phyloP scores from a whole-genome alignment of 73 alveolate species.

The Blepharisma japonicum region DNA sequence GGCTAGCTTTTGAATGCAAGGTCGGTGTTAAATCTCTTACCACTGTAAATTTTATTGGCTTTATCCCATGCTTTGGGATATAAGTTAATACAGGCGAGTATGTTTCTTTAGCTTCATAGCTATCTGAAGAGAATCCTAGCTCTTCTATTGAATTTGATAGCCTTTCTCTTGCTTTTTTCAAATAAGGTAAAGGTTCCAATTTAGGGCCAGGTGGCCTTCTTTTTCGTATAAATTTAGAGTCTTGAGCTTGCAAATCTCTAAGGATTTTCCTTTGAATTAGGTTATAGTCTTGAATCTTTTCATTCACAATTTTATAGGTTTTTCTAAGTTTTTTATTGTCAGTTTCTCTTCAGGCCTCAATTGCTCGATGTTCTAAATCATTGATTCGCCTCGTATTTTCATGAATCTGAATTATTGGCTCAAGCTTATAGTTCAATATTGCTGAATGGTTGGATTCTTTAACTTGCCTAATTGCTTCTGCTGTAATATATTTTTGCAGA shows the following conservation, averaged over 20 bases:
- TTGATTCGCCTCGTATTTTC: background rate
- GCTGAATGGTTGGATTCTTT: background rate
- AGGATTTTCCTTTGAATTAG: no score
- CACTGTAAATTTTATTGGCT: no score
- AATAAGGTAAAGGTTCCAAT: slow-evolving; percentile 10
- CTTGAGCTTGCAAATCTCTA: background rate
- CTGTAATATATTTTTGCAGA: background rate
- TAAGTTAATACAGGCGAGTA: no score
- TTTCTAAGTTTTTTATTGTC: no score
- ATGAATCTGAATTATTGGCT: slow-evolving; percentile 4
- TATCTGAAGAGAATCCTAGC: no score
- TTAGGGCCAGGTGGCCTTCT: background rate
- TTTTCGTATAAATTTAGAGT: slow-evolving; percentile 3
- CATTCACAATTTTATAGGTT: no score
- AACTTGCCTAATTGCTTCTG: slow-evolving; percentile 8
- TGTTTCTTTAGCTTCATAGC: no score
- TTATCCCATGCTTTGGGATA: no score
- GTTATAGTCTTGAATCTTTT: no score
- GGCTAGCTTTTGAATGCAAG: no score
- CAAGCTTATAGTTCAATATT: background rate
- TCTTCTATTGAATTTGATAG: background rate
- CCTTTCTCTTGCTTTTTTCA: background rate
- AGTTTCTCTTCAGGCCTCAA: slow-evolving; percentile 15
- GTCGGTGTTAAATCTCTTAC: no score
- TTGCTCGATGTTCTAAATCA: background rate